Evolutionary conservation across 768 basidiomycete species (phyloP).

Genomic region (Naganishia onofrii): DNA sequence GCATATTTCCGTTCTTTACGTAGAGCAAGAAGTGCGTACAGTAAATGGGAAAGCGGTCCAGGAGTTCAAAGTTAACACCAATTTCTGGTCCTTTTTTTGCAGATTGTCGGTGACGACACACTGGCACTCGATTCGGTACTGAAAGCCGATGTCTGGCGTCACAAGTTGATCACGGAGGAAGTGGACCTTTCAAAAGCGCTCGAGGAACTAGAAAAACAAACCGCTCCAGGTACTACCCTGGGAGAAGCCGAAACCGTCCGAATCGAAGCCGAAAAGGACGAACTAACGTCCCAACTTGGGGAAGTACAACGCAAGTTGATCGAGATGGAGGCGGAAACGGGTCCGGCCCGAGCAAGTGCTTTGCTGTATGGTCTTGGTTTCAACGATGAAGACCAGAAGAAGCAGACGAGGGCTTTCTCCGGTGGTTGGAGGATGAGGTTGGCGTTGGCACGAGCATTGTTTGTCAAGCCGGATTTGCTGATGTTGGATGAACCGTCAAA

Average conservation of each 20-base stretch:
- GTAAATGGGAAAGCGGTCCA: too few species aligned
- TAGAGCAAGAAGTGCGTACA: conserved; percentile 82
- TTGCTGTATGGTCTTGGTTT: conserved; percentile 92
- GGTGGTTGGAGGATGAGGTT: conserved; percentile 97
- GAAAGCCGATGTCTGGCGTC: conserved; percentile 99
- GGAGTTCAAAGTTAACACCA: too few species aligned
- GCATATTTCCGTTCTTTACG: conserved; percentile 94
- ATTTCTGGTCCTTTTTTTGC: too few species aligned
- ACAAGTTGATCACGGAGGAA: conserved; percentile 85
- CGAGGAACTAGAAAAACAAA: conserved; percentile 62
- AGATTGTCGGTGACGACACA: conserved; percentile 93
- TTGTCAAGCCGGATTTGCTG: conserved; percentile 78
- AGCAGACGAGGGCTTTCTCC: conserved; percentile 80
- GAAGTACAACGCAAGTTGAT: conserved; percentile 85
- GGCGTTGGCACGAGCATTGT: conserved; percentile 88
- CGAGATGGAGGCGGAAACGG: conserved; percentile 98
- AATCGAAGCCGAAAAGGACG: conserved; percentile 63
- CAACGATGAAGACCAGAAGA: conserved; percentile 77
- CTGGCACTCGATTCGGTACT: conserved; percentile 87
- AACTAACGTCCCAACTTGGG: conserved; percentile 71
- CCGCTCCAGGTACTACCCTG: conserved; percentile 65
- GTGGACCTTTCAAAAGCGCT: conserved; percentile 69
- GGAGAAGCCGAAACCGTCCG: conserved; percentile 38
- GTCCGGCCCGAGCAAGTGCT: conserved; percentile 86
- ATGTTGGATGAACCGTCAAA: conserved; percentile 93